Conservation (phyloP, 805 yeast genomes). For the Teunomyces atbi region DNA sequence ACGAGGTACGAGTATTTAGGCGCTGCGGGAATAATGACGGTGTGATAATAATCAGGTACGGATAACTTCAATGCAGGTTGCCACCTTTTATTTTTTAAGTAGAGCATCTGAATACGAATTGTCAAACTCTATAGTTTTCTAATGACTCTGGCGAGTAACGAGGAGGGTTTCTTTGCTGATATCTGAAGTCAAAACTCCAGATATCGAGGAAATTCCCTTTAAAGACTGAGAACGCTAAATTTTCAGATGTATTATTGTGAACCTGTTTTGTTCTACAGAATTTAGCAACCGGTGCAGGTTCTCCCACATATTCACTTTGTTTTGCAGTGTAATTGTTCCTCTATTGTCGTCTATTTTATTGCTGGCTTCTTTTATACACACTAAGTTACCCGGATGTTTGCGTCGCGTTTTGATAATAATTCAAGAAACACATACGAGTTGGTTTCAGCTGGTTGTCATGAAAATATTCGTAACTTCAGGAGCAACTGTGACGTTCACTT, state of each 20-base stretch:
- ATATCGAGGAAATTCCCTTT: no score
- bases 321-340: neutral
- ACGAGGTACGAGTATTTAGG: neutral
- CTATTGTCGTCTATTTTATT: neutral
- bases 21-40: neutral
- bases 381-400: neutral
- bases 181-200: no score
- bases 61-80: neutral
- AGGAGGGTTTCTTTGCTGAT: neutral
- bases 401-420: neutral
- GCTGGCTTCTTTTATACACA: neutral
- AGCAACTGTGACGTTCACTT: constrained; percentile 81
- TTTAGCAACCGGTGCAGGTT: neutral
- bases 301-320: neutral
- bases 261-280: neutral
- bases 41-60: neutral
- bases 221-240: no score
- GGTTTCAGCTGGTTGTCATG: neutral
- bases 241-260: neutral
- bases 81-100: neutral
- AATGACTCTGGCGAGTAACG: neutral
- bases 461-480: constrained; percentile 73
- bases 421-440: neutral
- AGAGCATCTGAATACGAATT: neutral
- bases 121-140: neutral